phyloP scores from a whole-genome alignment of 805 yeast species.

The Starmerella floricola region DNA sequence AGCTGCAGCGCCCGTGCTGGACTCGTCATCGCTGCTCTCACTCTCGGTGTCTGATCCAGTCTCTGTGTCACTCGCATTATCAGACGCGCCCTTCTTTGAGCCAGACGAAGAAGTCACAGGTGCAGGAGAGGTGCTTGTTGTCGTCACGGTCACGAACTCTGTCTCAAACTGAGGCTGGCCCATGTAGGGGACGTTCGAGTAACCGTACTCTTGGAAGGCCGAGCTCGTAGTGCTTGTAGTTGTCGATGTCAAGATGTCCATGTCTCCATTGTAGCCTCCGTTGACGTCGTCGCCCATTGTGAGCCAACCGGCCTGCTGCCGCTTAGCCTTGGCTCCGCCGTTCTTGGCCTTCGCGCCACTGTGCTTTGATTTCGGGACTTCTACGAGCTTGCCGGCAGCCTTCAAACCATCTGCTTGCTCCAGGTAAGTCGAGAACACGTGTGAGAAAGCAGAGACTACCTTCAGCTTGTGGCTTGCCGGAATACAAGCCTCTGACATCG shows the following conservation, averaged over 20 bases:
- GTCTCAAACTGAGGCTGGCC: slow-evolving; percentile 1
- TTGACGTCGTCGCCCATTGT: slow-evolving; percentile 15
- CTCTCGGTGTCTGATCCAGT: slow-evolving; percentile 1
- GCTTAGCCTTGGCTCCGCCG: background rate
- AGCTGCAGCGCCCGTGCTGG: background rate
- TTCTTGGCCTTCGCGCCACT: background rate
- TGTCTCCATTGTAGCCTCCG: slow-evolving; percentile 11
- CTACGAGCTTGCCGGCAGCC: slow-evolving; percentile 7
- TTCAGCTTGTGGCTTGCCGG: slow-evolving; percentile 9
- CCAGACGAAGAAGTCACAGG: background rate
- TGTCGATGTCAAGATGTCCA: slow-evolving; percentile 1
- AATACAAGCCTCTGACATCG: slow-evolving; percentile 4
- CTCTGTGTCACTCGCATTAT: background rate
- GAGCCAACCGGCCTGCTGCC: slow-evolving; percentile 11
- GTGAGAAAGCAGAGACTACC: slow-evolving; percentile 1
- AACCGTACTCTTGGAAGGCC: background rate
- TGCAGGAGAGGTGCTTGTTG: slow-evolving; percentile 1
- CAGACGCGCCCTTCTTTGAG: background rate
- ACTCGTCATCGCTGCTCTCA: slow-evolving; percentile 3
- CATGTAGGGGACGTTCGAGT: background rate
- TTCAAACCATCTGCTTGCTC: slow-evolving; percentile 5
- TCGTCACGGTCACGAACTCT: slow-evolving; percentile 6
- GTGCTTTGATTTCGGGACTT: background rate
- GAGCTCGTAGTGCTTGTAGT: too few species aligned
- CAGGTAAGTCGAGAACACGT: slow-evolving; percentile 2